phyloP scores from a whole-genome alignment of 441 rosid species.

The Populus hybrid region DNA sequence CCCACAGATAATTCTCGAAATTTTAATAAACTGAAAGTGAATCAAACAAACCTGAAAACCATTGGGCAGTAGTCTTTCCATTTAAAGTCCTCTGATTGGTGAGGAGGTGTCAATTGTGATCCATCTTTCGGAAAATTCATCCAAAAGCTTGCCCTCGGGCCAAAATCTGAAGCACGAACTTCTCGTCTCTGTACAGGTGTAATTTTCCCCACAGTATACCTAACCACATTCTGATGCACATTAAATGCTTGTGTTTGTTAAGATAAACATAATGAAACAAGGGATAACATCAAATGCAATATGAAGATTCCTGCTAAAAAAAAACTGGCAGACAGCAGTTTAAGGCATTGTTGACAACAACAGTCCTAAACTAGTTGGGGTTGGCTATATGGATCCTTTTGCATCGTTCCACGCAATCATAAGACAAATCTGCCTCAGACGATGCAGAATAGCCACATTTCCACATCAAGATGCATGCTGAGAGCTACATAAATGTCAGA shows the following conservation, averaged over 20 bases:
- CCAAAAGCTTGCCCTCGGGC: conserved; percentile 94
- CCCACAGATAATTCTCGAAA: neutral
- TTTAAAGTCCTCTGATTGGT: conserved; percentile 87
- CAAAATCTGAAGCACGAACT: conserved; percentile 87
- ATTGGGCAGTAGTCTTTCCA: conserved; percentile 99
- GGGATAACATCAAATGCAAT: neutral
- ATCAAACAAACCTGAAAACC: conserved; percentile 80
- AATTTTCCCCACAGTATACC: conserved; percentile 97
- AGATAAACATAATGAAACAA: conserved; percentile 10
- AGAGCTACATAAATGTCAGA: neutral
- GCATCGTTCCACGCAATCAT: neutral
- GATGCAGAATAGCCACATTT: neutral
- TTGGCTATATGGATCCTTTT: too few relatives aligned
- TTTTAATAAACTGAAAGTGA: conserved; percentile 11
- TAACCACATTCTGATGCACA: conserved; percentile 33
- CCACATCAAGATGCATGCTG: neutral
- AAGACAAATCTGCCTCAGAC: neutral
- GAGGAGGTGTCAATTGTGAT: conserved; percentile 87
- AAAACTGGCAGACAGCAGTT: conserved; percentile 8
- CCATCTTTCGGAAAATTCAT: conserved; percentile 93
- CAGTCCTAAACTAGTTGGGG: too few relatives aligned
- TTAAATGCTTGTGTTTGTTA: conserved; percentile 16
- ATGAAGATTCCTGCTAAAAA: conserved; percentile 7
- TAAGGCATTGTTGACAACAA: conserved; percentile 6
- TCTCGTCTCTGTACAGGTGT: conserved; percentile 93